Base-by-base conservation (phyloP, 1,284 basidiomycete species). In the Gymnopus androsaceus region DNA sequence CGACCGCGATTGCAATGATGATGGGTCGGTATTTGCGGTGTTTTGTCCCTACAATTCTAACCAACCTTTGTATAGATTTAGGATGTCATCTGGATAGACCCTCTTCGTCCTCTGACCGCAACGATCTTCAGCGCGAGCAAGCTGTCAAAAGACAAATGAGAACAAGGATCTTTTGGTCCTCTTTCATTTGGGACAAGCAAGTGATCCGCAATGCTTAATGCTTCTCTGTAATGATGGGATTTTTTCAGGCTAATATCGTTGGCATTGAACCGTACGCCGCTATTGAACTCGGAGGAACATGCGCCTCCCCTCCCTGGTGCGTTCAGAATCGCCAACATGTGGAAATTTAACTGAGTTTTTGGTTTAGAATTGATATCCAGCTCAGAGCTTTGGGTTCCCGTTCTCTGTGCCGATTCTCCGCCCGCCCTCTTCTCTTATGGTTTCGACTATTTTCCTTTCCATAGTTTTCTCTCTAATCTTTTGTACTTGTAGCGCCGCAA, bases 101-200 rank as follows among this genome's bases (percentile, higher is more conserved):
- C 6, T 50, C 17, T 21, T 15, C 28, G 7, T 21, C 34, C 15
- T 5, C 31, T 46, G 42, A 45, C 25, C 30, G 33, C 17, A 40
- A 54, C n/a, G 46, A 50, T 12, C 28, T 46, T 21, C 49, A 59
- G 17, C 51, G 27, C 11, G 46, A 21, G 12, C 45, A 57, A n/a
- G 51, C 23, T 12, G 21, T 44, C 5, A 53, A 55, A 9, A 33
- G 48, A 27, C 51, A 57, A 23, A 60, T 57, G 51, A 33, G 56
- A n/a, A 36, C 55, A 4, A 31, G 54, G 31, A 21, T 60, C 14
- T 60, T 60, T 25, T 60, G 59, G 59, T 57, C 56, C 15, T 36
- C 54, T 11, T 60, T 58, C 40, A 54, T 54, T 12, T 60, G 59
- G 59, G 59, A 60, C 50, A 60, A 58, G 59, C 55, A 14, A 30